Evolutionary conservation across 257 asterid genomes (phyloP).

Genomic region (Echites panduratus): DNA sequence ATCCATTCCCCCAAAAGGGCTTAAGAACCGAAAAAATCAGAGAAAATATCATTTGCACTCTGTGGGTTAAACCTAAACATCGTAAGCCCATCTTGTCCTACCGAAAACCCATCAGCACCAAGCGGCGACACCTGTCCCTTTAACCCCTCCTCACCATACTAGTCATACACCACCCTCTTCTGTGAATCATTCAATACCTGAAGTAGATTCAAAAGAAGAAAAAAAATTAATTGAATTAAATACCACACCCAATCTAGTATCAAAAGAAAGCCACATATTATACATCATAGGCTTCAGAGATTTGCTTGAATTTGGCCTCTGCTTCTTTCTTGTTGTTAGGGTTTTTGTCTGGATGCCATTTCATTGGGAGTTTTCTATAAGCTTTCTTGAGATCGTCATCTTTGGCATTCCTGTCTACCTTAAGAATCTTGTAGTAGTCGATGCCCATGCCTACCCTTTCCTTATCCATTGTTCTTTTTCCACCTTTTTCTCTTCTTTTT

Average conservation of each 20-base stretch:
- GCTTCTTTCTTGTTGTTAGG: conserved; percentile 60
- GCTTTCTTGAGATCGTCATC: conserved; percentile 72
- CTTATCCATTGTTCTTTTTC: background rate
- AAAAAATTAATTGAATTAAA: background rate
- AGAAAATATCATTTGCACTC: conserved; percentile 50
- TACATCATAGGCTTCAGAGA: conserved; percentile 77
- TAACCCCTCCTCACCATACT: conserved; percentile 63
- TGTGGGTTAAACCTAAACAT: conserved; percentile 55
- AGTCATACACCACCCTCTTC: conserved; percentile 59
- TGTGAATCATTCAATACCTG: conserved; percentile 66
- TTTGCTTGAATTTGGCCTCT: conserved; percentile 64
- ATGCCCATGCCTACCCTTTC: conserved; percentile 35
- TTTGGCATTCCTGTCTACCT: conserved; percentile 48
- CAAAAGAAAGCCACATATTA: background rate
- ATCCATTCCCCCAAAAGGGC: conserved; percentile 51
- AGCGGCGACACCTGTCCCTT: conserved; percentile 59
- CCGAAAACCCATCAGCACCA: conserved; percentile 36
- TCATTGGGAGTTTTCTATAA: conserved; percentile 62
- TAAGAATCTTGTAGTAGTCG: conserved; percentile 58
- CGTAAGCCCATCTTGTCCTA: conserved; percentile 25
- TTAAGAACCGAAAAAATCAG: conserved; percentile 47
- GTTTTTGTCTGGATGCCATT: conserved; percentile 75
- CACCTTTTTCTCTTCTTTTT: background rate
- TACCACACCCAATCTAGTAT: background rate
- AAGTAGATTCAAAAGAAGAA: background rate